phyloP scores from a whole-genome alignment of 2,329 filamentous ascomycete species.

The Endothia cerciana region DNA sequence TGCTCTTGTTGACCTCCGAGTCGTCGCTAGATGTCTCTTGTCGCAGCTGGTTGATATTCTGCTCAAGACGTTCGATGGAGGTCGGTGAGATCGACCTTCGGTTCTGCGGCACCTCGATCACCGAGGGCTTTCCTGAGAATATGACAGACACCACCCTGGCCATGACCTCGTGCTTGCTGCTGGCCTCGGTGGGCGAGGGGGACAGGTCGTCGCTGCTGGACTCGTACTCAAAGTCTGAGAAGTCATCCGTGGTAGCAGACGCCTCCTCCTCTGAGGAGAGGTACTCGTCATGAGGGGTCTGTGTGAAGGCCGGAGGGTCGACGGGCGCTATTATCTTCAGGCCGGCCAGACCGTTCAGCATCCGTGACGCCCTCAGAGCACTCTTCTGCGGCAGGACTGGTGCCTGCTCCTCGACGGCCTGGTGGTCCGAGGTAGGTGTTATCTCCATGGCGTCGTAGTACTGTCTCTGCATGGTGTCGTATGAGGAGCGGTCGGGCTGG shows the following conservation, averaged over 20 bases:
- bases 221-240: conserved; percentile 57
- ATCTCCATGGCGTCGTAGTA: conserved; percentile 31
- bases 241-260: conserved; percentile 64
- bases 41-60: conserved; percentile 16
- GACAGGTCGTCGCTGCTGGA: conserved; percentile 31
- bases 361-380: conserved; percentile 51
- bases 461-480: conserved; percentile 32
- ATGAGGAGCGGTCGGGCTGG: conserved; percentile 25
- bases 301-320: conserved; percentile 41
- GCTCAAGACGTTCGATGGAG: conserved; percentile 39
- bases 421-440: conserved; percentile 27
- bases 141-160: conserved; percentile 63
- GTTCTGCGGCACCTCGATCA: conserved; percentile 53
- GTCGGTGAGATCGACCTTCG: conserved; percentile 50
- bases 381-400: conserved; percentile 57
- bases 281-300: conserved; percentile 61
- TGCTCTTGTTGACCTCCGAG: conserved; percentile 34
- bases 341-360: conserved; percentile 43
- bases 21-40: conserved; percentile 6
- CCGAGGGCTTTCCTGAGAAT: conserved; percentile 61
- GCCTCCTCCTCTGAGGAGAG: conserved; percentile 69
- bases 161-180: conserved; percentile 56
- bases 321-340: conserved; percentile 39
- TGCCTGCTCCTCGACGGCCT: conserved; percentile 34
- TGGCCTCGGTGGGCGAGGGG: conserved; percentile 32